Evolutionary conservation across 352 stramenopile genomes (phyloP), one percentile per base, ranked within the genome.

Genomic region (Globisporangium nunn): DNA sequence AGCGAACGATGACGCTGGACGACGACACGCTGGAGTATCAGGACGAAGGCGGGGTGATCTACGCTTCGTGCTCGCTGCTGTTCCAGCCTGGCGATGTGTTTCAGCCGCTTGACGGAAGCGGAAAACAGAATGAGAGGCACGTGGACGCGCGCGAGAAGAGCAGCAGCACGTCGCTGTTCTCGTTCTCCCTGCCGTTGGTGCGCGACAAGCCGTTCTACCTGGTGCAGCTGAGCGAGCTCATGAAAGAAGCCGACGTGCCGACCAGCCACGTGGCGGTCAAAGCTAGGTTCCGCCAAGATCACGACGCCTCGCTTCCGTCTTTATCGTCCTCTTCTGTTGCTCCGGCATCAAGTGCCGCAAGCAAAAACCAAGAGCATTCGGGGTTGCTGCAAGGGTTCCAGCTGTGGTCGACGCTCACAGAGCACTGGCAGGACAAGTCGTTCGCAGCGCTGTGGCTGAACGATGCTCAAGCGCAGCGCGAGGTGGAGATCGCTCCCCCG

Each of bases 351-450:
- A 40, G 7, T 40, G 15, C 4, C 18, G 33, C 7, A 15, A 28
- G 18, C 18, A 33, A 37, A 17, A 15, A n/a, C 14, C 5, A 39
- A 33, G 6, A 12, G n/a, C 17, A 5, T 23, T 23, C 23, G 23
- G 23, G 23, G 23, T 39, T 64, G 14, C 70, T 71, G 48, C 53
- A 56, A 56, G 70, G 67, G 12, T 67, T 67, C 4, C 71, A 71
- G 41, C 71, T 70, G 58, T 84, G 71, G 74, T 59, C 69, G 46
- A 61, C 67, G 35, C 37, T 84, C 12, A 54, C 63, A 33, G 51
- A 64, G 15, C 66, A 84, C 31, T 61, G 59, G 28, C 61, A 59
- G 8, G 66, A 71, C 15, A 54, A 57, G 28, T 49, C 59, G 18
- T 81, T 81, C 43, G 63, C 63, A 29, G n/a, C 28, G 8, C 55